These are phyloP conservation scores for Metschnikowia reukaufii DNA, from an alignment of 805 yeast species.

Conservation along the genomic window DNA sequence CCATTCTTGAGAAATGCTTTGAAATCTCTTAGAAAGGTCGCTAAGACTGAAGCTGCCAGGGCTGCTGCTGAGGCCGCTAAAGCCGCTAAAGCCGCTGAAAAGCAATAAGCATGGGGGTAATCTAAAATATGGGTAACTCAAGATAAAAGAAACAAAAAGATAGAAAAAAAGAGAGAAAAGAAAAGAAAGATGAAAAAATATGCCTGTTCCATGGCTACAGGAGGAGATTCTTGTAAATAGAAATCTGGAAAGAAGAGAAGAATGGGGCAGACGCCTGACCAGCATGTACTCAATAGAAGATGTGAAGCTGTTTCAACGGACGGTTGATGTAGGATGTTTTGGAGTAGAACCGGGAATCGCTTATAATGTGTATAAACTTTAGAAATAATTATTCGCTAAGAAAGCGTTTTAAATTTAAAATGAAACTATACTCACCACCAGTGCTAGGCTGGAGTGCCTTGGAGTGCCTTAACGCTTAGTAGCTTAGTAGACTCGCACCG, in stretches of 20 bases:
- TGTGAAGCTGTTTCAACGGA: neutral
- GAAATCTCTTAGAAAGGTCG: constrained; percentile 15
- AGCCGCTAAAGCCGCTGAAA: constrained; percentile 1
- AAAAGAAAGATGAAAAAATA: neutral
- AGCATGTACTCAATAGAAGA: neutral
- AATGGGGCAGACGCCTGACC: neutral
- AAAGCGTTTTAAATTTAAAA: no score
- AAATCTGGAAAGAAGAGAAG: neutral
- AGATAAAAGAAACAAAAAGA: no score
- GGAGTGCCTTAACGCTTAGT: no score
- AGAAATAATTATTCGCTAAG: no score
- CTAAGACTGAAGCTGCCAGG: constrained; percentile 10
- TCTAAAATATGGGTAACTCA: no score
- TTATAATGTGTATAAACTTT: no score
- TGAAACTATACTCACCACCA: no score
- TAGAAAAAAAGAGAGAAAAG: neutral
- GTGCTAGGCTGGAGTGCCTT: no score
- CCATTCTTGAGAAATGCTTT: constrained; percentile 39
- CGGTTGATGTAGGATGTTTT: no score
- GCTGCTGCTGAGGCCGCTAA: constrained; percentile 3
- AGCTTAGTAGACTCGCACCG: no score
- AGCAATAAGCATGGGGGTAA: neutral
- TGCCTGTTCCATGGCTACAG: neutral
- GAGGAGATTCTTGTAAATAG: constrained; percentile 1
- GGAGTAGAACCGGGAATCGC: no score